A percentile compares a stretch with the other conserved stretches of the same genome.
Conservation (phyloP, 2,329 filamentous ascomycete genomes). For the Monilinia laxa region DNA sequence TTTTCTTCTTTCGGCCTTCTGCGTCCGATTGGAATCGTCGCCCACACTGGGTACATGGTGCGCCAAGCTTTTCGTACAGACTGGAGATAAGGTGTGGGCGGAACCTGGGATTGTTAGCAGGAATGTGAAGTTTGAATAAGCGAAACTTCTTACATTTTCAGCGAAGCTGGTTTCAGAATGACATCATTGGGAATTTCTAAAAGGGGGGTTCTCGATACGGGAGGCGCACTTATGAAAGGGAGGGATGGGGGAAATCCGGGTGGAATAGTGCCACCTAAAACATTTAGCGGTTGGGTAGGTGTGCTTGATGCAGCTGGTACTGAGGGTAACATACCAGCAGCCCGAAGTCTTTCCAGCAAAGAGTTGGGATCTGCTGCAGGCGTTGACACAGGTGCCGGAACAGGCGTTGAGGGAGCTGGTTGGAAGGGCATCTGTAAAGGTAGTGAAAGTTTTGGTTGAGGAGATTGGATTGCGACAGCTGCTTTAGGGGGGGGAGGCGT, state of each 20-base stretch:
- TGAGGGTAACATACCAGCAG: conserved; percentile 62
- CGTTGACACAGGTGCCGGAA: conserved; percentile 43
- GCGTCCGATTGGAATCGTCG: conserved; percentile 77
- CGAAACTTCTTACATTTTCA: conserved; percentile 64
- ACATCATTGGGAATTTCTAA: conserved; percentile 47
- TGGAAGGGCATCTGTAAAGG: conserved; percentile 35
- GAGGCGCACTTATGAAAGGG: conserved; percentile 31
- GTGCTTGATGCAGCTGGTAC: conserved; percentile 44
- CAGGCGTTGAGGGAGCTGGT: conserved; percentile 37
- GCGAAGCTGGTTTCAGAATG: conserved; percentile 62
- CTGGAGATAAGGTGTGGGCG: conserved; percentile 71
- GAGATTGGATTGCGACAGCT: conserved; percentile 49
- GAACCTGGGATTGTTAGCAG: conserved; percentile 50
- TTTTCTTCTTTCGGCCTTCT: conserved; percentile 81
- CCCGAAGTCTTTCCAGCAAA: conserved; percentile 65
- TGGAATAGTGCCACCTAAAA: conserved; percentile 46
- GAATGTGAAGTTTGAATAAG: neutral
- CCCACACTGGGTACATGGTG: conserved; percentile 88
- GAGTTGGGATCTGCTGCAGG: conserved; percentile 47
- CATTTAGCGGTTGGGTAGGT: conserved; percentile 42
- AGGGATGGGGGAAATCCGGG: conserved; percentile 41
- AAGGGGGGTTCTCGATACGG: conserved; percentile 32
- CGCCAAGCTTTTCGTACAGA: conserved; percentile 79
- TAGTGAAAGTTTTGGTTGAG: conserved; percentile 48
- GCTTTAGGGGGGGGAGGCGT: conserved; percentile 45